Evolutionary conservation across 2,329 filamentous ascomycete genomes (phyloP), one percentile per base, ranked within the genome.

Genomic region (Ceratocystis variospora): DNA sequence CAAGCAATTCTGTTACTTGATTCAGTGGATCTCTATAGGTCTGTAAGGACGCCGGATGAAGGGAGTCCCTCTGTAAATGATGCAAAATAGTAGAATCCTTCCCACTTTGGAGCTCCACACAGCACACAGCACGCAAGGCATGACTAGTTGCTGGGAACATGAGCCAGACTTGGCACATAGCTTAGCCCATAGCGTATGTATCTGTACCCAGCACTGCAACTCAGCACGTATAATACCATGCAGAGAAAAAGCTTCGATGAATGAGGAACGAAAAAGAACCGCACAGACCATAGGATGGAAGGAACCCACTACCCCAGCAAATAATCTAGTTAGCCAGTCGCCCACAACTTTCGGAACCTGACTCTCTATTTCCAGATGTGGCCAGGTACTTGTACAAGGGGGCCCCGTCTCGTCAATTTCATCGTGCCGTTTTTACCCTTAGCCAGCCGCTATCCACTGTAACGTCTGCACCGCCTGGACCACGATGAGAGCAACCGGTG

Each of bases 281-380:
- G 55, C 55, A 59, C 55, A 59, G 55, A 59, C 55, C 28, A 37
- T 37, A 37, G 55, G 48, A 53, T 53, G 48, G 48, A 53, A 53
- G 48, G 55, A 37, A 37, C 25, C 17, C 15, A 59, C 55, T 59
- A 59, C 55, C 55, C 55, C 55, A 59, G 55, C 55, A 59, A 59
- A 59, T 33, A 33, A 59, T 33, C 55, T 28, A 59, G 10, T 41
- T 10, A 41, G 10, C 12, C 37, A 15, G 37, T 15, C 28, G 28
- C 28, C 55, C 55, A 37, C 64, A 68, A 69, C 71, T 68, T 67
- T 68, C 64, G 67, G 69, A 71, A 15, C 37, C 12, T 41, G 37
- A 41, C 37, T 41, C 37, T 41, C 37, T 41, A 15, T 15, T 41
- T 41, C 37, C 37, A 41, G 37, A 41, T 41, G 37, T 41, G 10